Conservation (phyloP, 371 early-diverging fungal species). For the Phascolomyces articulosus region DNA sequence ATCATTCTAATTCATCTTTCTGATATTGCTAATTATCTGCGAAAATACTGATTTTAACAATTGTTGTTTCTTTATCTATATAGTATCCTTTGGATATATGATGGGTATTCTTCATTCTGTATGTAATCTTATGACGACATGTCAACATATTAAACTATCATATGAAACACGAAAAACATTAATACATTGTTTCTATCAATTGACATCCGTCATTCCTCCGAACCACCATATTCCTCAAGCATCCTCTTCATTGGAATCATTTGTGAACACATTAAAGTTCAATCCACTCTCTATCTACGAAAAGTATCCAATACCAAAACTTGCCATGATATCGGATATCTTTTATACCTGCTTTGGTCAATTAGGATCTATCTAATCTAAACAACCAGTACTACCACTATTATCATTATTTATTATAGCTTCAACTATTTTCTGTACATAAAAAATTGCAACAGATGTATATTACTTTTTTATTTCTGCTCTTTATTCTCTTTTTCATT, state of each 20-base stretch:
- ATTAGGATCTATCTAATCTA: not conserved
- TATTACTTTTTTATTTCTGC: too few relatives aligned
- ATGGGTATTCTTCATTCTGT: not conserved
- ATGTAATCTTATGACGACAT: not conserved
- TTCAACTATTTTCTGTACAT: too few relatives aligned
- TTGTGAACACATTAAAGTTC: not conserved
- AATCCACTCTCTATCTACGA: not conserved
- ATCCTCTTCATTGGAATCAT: not conserved
- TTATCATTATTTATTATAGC: not conserved
- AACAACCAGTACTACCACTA: not conserved
- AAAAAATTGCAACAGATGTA: too few relatives aligned
- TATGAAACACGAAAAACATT: not conserved
- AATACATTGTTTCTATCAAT: not conserved
- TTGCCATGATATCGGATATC: constrained; percentile 1
- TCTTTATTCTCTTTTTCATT: too few relatives aligned
- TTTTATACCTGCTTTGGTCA: not conserved
- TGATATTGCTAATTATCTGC: too few relatives aligned
- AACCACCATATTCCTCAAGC: not conserved
- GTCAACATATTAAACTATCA: not conserved
- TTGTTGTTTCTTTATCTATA: too few relatives aligned
- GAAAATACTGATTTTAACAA: too few relatives aligned
- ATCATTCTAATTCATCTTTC: too few relatives aligned
- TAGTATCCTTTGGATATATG: constrained; percentile 1
- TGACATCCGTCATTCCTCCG: not conserved
- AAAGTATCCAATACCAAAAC: not conserved